These are phyloP conservation scores for Trypanosoma rangeli DNA, from an alignment of 208 protist genomes.

Conservation along the genomic window DNA sequence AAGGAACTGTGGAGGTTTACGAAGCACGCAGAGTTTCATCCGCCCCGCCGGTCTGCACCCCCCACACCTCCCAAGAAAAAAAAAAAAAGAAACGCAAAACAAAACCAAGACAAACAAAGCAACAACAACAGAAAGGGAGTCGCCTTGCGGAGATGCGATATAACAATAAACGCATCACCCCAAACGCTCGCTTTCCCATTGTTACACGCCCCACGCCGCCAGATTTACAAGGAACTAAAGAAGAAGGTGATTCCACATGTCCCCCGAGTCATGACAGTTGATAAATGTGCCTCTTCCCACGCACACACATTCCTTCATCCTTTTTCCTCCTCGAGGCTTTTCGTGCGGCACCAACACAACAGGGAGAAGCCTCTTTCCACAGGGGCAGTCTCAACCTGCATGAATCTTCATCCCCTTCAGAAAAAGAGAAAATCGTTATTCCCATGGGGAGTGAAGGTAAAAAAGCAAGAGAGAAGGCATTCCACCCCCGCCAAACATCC, in stretches of 20 bases:
- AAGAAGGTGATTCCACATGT: not conserved
- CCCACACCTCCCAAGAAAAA: no score
- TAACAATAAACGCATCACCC: not conserved
- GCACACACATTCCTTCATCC: not conserved
- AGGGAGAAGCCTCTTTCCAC: not conserved
- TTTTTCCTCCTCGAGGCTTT: not conserved
- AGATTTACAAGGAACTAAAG: not conserved
- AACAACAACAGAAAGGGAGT: not conserved
- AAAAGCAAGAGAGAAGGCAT: not conserved
- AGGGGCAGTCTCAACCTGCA: not conserved
- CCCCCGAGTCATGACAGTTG: not conserved
- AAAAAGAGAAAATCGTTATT: not conserved
- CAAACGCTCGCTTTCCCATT: not conserved
- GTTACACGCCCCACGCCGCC: not conserved
- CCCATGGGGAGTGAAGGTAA: not conserved
- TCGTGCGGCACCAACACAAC: not conserved
- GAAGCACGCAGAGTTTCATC: no score
- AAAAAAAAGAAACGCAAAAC: no score
- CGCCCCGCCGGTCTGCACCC: no score
- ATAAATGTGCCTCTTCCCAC: not conserved
- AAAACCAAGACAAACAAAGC: slow-evolving; percentile 13
- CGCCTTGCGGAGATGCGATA: not conserved
- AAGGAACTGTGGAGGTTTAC: no score
- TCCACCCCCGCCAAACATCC: not conserved
- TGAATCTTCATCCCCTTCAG: not conserved